A percentile compares a stretch with the other conserved stretches of the same genome.
Conservation (phyloP, 2,329 filamentous ascomycete genomes). For the Biscogniauxia marginata region DNA sequence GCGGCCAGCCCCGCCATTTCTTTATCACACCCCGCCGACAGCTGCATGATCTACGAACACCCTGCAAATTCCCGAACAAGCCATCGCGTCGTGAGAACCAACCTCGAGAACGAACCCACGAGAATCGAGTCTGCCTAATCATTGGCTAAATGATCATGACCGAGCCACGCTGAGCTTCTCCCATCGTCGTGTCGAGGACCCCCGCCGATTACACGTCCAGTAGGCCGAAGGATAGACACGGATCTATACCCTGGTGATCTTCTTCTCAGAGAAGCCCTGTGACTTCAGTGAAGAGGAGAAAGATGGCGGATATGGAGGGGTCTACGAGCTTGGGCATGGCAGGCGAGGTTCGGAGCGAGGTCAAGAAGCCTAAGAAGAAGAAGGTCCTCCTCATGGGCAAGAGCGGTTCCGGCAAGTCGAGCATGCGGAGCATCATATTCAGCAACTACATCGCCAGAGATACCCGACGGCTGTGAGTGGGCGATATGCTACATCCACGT, state of each 20-base stretch:
- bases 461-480: constrained; percentile 72
- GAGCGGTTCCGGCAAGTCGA: constrained; percentile 95
- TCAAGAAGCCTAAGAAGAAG: constrained; percentile 76
- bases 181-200: background rate
- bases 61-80: too few relatives aligned
- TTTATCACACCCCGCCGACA: background rate
- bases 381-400: constrained; percentile 92
- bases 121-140: background rate
- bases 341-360: constrained; percentile 45
- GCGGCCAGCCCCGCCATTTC: background rate
- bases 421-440: constrained; percentile 98
- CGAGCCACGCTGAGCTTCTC: background rate
- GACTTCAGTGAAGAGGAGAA: background rate
- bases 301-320: constrained; percentile 30
- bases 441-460: constrained; percentile 98
- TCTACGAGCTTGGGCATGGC: constrained; percentile 27
- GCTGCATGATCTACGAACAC: background rate
- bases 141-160: background rate
- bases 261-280: too few relatives aligned
- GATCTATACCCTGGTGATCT: too few relatives aligned
- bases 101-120: background rate
- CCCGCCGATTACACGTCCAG: background rate
- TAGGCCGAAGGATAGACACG: too few relatives aligned
- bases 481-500: background rate
- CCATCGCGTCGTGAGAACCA: too few relatives aligned